Evolutionary conservation across 1,284 basidiomycete genomes (phyloP).

Genomic region (Apiotrichum siamense): DNA sequence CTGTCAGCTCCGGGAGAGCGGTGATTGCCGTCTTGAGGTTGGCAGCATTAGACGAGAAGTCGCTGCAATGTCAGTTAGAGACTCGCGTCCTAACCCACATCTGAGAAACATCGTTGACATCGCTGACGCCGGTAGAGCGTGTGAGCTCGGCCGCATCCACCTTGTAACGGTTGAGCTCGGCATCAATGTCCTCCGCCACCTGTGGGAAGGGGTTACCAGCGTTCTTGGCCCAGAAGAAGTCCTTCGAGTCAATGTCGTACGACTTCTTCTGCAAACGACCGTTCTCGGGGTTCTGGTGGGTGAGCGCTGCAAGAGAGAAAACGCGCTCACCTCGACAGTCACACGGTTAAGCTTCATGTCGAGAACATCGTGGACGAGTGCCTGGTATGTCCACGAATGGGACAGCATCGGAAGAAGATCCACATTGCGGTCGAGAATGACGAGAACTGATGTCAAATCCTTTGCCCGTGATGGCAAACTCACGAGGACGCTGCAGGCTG

Average conservation of each 20-base stretch:
- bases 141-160: slow-evolving; percentile 96
- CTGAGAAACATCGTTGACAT: slow-evolving; percentile 90
- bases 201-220: slow-evolving; percentile 95
- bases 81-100: slow-evolving; percentile 56
- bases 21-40: slow-evolving; percentile 98
- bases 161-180: slow-evolving; percentile 90
- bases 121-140: slow-evolving; percentile 88
- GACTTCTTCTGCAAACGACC: slow-evolving; percentile 68
- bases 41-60: slow-evolving; percentile 88
- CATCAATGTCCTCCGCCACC: slow-evolving; percentile 95
- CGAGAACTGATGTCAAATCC: slow-evolving; percentile 64
- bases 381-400: slow-evolving; percentile 99
- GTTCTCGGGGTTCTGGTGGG: slow-evolving; percentile 50
- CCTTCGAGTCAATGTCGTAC: slow-evolving; percentile 95
- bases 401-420: slow-evolving; percentile 92
- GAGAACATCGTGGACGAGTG: slow-evolving; percentile 93
- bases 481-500: slow-evolving; percentile 70
- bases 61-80: slow-evolving; percentile 51
- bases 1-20: slow-evolving; percentile 93
- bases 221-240: slow-evolving; percentile 99
- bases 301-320: neutral
- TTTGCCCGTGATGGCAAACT: slow-evolving; percentile 38
- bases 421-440: slow-evolving; percentile 90
- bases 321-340: slow-evolving; percentile 60
- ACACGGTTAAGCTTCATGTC: slow-evolving; percentile 97